A percentile compares a stretch with the other conserved stretches of the same genome.
phyloP scores from a whole-genome alignment of 2,329 filamentous ascomycete species.

The Verticillium zaregamsianum region DNA sequence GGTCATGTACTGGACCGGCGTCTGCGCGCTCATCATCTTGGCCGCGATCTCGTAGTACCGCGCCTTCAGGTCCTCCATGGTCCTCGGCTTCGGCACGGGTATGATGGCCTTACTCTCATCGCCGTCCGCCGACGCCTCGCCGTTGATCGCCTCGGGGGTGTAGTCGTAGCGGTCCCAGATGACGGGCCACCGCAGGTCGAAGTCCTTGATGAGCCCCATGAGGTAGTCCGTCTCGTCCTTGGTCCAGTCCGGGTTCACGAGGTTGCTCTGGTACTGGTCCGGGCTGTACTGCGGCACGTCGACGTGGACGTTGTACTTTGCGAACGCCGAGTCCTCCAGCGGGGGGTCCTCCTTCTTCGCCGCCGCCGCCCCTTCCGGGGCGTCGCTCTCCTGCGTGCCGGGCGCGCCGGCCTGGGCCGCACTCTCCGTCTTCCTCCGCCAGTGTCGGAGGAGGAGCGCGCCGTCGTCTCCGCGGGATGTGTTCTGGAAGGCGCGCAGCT shows the following conservation, averaged over 20 bases:
- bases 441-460: constrained; percentile 68
- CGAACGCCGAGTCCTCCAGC: constrained; percentile 61
- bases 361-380: not conserved
- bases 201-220: constrained; percentile 69
- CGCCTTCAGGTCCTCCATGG: constrained; percentile 86
- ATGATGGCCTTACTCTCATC: constrained; percentile 51
- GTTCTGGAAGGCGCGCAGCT: constrained; percentile 69
- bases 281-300: constrained; percentile 78
- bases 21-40: constrained; percentile 75
- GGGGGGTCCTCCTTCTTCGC: constrained; percentile 10
- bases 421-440: constrained; percentile 61
- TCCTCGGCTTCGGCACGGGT: constrained; percentile 51
- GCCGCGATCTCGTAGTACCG: constrained; percentile 86
- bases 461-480: constrained; percentile 65
- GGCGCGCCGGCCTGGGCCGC: constrained; percentile 6
- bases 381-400: constrained; percentile 12
- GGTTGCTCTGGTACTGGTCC: constrained; percentile 74
- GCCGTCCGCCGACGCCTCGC: constrained; percentile 39
- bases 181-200: constrained; percentile 84
- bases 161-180: constrained; percentile 93
- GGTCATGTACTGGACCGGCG: constrained; percentile 82
- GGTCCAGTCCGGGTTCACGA: constrained; percentile 77
- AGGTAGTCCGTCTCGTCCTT: constrained; percentile 94
- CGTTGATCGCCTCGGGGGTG: constrained; percentile 39
- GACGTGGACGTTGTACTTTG: constrained; percentile 83